Conservation (phyloP, 345 rosid genomes). For the Pistacia vera region DNA sequence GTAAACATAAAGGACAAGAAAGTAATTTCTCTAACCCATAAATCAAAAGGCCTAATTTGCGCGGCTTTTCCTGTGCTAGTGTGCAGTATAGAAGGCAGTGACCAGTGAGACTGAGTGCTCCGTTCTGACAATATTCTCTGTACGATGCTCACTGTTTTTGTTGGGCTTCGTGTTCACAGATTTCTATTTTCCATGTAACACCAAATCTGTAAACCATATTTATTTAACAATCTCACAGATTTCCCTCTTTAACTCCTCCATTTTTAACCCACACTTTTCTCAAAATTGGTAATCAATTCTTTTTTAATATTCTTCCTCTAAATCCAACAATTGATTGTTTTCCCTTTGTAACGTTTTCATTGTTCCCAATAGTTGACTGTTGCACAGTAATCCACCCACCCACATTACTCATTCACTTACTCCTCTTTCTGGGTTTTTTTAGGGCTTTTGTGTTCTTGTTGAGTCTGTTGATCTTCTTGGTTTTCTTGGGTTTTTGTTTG, state of each 20-base stretch:
- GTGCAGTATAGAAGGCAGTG: not conserved
- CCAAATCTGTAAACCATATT: not conserved
- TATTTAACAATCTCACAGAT: not conserved
- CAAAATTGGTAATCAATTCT: not conserved
- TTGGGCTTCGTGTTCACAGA: conserved; percentile 17
- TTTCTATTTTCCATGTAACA: not conserved
- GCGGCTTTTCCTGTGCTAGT: conserved; percentile 18
- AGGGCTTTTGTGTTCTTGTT: not conserved
- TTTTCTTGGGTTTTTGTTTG: not conserved
- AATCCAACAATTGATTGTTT: not conserved
- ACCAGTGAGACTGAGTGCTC: not conserved
- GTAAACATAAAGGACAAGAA: not conserved
- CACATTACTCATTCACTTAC: not conserved
- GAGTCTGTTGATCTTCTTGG: not conserved
- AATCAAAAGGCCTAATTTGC: not conserved
- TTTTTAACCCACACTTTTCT: not conserved
- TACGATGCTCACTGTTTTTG: conserved; percentile 31
- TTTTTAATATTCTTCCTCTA: not conserved
- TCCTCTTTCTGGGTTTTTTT: not conserved
- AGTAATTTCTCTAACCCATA: not conserved
- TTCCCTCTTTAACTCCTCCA: not conserved
- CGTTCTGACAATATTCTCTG: conserved; percentile 79
- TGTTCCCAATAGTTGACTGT: conserved; percentile 20
- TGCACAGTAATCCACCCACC: conserved; percentile 3
- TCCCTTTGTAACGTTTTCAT: conserved; percentile 18